Conservation (phyloP, 768 basidiomycete genomes). For the Trametes sanguinea region DNA sequence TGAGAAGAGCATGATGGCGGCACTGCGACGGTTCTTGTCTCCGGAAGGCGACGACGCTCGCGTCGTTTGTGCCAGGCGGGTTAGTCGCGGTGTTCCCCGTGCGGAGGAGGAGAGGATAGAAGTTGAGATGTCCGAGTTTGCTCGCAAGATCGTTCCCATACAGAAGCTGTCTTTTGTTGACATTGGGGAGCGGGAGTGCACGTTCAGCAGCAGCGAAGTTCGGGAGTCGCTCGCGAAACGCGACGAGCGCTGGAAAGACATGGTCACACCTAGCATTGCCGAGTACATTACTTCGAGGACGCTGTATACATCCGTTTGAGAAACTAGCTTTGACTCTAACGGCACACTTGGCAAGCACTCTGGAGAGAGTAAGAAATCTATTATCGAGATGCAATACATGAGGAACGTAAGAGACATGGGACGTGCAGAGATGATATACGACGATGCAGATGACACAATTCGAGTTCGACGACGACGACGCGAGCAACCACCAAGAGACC, state of each 20-base stretch:
- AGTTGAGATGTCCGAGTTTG: slow-evolving; percentile 35
- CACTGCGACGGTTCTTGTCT: slow-evolving; percentile 62
- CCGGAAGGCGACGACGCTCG: slow-evolving; percentile 55
- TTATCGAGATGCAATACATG: slow-evolving; percentile 10
- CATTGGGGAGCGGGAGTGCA: slow-evolving; percentile 56
- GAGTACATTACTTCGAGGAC: slow-evolving; percentile 51
- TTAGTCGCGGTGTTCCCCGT: slow-evolving; percentile 22
- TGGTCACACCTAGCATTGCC: slow-evolving; percentile 49
- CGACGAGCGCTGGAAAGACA: slow-evolving; percentile 44
- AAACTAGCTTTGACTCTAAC: too few species aligned
- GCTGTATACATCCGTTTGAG: slow-evolving; percentile 41
- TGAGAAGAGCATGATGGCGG: slow-evolving; percentile 51
- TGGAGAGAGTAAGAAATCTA: slow-evolving; percentile 8
- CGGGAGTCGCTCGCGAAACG: slow-evolving; percentile 44
- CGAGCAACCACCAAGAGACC: slow-evolving; percentile 4
- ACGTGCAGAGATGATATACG: slow-evolving; percentile 12
- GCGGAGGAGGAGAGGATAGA: slow-evolving; percentile 35
- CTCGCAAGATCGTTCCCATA: slow-evolving; percentile 50
- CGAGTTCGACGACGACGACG: slow-evolving; percentile 6
- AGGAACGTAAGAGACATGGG: slow-evolving; percentile 7
- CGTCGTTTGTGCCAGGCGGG: slow-evolving; percentile 70
- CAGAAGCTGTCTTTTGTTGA: slow-evolving; percentile 61
- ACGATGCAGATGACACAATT: slow-evolving; percentile 1
- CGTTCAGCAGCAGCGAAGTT: slow-evolving; percentile 71
- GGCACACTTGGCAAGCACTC: neutral